Percentiles rank a stretch among this genome's conserved stretches.
phyloP scores from a whole-genome alignment of 768 basidiomycete genomes.

The Jaapia argillacea region DNA sequence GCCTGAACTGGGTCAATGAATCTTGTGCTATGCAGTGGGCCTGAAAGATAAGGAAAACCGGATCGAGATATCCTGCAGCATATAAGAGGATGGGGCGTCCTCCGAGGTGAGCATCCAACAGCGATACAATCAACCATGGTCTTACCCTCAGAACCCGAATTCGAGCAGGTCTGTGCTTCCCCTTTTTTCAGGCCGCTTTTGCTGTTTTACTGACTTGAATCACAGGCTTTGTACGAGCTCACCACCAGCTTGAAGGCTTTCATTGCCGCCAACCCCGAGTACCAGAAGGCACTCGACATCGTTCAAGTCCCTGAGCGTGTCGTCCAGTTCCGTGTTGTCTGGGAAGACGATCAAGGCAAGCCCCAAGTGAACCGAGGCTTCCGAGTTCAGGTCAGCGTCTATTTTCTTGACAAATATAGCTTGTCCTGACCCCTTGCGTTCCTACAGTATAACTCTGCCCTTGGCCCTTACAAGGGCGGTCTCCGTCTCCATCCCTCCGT shows the following conservation, averaged over 20 bases:
- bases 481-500: conserved; percentile 71
- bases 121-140: conserved; percentile 2
- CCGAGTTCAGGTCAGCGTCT: conserved; percentile 50
- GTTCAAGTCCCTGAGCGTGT: conserved; percentile 47
- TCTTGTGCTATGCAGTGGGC: no score
- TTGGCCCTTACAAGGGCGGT: conserved; percentile 75
- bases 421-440: not conserved
- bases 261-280: conserved; percentile 55
- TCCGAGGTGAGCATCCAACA: no score
- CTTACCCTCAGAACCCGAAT: conserved; percentile 53
- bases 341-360: conserved; percentile 62
- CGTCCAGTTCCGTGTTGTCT: conserved; percentile 64
- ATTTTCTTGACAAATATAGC: not conserved
- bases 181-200: conserved; percentile 1
- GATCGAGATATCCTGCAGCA: no score
- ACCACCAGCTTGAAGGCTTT: conserved; percentile 51
- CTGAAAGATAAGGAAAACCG: no score
- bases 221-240: conserved; percentile 57
- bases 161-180: conserved; percentile 40
- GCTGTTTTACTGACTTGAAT: conserved; percentile 2
- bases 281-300: conserved; percentile 57
- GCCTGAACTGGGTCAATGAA: no score
- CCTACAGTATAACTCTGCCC: conserved; percentile 59
- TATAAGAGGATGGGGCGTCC: no score
- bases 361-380: conserved; percentile 65